A percentile compares a stretch with the other conserved stretches of the same genome.
These are phyloP conservation scores for Marchantia paleacea DNA, from an alignment of 225 moss, liverwort and hornwort species.

Conservation along the genomic window DNA sequence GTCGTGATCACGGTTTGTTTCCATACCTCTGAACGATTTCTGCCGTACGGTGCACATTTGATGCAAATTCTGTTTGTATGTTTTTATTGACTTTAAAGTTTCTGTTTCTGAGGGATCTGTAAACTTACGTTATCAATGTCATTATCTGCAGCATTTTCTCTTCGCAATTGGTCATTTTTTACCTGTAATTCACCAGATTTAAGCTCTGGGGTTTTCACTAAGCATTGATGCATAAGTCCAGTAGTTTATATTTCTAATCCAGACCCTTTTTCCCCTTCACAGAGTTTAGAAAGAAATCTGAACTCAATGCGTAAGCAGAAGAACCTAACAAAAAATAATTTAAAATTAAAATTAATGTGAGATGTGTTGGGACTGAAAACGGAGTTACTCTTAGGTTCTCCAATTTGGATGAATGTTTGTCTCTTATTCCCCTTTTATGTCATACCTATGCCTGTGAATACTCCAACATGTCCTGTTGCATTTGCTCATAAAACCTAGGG, in stretches of 20 bases:
- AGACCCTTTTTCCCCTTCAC: neutral
- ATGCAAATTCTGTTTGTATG: neutral
- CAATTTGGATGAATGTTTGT: neutral
- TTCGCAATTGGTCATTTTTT: neutral
- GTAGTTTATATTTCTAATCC: neutral
- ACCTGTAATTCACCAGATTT: neutral
- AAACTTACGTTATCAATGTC: neutral
- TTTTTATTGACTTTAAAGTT: neutral
- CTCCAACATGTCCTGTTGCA: neutral
- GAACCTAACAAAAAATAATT: neutral
- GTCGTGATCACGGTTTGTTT: constrained; percentile 62
- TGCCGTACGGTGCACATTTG: neutral
- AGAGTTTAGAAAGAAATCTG: neutral
- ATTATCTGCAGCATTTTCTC: neutral
- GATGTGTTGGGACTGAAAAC: neutral
- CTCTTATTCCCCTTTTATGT: neutral
- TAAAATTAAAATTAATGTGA: neutral
- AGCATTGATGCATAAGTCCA: neutral
- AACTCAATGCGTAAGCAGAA: neutral
- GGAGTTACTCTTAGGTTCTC: neutral
- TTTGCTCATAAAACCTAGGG: neutral
- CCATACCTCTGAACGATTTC: neutral
- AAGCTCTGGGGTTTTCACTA: neutral
- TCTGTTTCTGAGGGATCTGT: neutral
- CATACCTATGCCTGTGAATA: neutral